These are phyloP conservation scores for Warburgia ugandensis DNA, from an alignment of 164 flowering plant genomes.

Conservation along the genomic window DNA sequence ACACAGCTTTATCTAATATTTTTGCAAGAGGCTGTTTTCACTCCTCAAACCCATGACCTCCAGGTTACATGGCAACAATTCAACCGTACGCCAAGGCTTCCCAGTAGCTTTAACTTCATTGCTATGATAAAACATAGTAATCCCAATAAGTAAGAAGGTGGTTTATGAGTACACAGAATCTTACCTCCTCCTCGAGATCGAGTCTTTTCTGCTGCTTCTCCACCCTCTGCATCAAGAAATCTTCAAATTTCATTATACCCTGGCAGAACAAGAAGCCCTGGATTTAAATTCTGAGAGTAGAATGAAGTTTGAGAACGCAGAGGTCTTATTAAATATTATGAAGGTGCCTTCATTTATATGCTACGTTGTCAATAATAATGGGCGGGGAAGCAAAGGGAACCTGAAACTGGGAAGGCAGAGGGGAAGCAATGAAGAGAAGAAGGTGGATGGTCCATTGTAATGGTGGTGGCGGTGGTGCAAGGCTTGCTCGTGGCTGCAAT, in stretches of 20 bases:
- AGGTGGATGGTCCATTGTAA: background rate
- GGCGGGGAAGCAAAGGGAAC: background rate
- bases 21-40: no score
- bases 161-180: background rate
- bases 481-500: constrained; percentile 1
- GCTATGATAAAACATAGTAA: background rate
- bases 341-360: background rate
- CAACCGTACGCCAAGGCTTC: no score
- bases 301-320: background rate
- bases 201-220: constrained; percentile 31
- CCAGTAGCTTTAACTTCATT: no score
- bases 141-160: background rate
- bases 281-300: constrained; percentile 10
- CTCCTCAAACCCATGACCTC: background rate
- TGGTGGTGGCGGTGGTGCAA: background rate
- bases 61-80: background rate
- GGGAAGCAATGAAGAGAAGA: background rate
- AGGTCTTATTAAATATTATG: constrained; percentile 4
- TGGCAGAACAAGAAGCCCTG: background rate
- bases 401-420: background rate
- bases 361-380: constrained; percentile 1
- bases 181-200: constrained; percentile 62
- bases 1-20: no score
- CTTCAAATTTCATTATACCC: constrained; percentile 63
- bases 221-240: constrained; percentile 45